These are phyloP conservation scores for Ustilago sp. DNA, from an alignment of 1,284 basidiomycete genomes.

Conservation along the genomic window DNA sequence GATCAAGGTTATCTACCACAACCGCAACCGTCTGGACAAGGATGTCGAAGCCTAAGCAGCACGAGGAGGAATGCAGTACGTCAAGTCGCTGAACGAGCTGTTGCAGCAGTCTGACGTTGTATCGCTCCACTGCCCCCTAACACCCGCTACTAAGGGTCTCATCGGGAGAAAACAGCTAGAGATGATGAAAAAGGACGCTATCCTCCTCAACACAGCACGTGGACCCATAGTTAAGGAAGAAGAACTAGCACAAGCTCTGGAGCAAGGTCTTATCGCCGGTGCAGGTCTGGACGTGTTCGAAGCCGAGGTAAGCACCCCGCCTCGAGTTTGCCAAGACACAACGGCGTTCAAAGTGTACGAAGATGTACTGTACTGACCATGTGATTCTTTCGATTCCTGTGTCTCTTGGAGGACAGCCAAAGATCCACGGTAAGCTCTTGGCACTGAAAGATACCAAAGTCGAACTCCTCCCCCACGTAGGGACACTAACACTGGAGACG, in stretches of 20 bases:
- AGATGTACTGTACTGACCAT: not conserved
- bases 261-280: slow-evolving; percentile 71
- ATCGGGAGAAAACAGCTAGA: slow-evolving; percentile 70
- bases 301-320: slow-evolving; percentile 31
- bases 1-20: slow-evolving; percentile 64
- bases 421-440: slow-evolving; percentile 46
- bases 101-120: slow-evolving; percentile 71
- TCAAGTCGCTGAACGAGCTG: slow-evolving; percentile 69
- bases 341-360: not conserved
- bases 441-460: slow-evolving; percentile 52
- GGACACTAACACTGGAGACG: slow-evolving; percentile 67
- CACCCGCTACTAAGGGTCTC: slow-evolving; percentile 69
- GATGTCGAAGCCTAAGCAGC: slow-evolving; percentile 65
- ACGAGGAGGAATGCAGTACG: slow-evolving; percentile 57
- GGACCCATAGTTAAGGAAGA: slow-evolving; percentile 72
- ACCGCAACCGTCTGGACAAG: slow-evolving; percentile 47
- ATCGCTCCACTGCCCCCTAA: slow-evolving; percentile 72
- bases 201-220: slow-evolving; percentile 72
- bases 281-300: slow-evolving; percentile 86
- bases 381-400: not conserved
- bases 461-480: slow-evolving; percentile 60
- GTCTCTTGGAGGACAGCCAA: slow-evolving; percentile 27
- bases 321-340: not conserved
- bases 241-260: slow-evolving; percentile 57
- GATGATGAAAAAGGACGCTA: slow-evolving; percentile 69